Evolutionary conservation across 805 yeast genomes (phyloP), one percentile per base, ranked within the genome.

Genomic region (Wickerhamomyces bisporus): DNA sequence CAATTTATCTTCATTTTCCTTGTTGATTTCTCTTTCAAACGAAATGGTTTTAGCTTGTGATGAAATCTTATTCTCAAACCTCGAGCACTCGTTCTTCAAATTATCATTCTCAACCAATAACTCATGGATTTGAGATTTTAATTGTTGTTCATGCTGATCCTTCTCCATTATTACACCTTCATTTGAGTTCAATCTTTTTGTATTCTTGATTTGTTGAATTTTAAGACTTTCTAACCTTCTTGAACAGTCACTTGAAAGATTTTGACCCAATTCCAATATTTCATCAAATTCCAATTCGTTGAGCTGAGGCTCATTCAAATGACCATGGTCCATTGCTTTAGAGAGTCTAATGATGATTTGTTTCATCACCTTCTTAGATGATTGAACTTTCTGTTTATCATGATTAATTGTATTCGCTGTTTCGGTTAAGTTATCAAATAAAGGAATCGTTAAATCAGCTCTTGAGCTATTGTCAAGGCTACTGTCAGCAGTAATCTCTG

Each of bases 371-470:
- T 13, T 3, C 16, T 30, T 30, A n/a, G 24, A 4, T 4, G 10
- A 7, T 21, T 7, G 10, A 21, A 10, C 10, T 7, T 21, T 21
- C 24, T 21, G 24, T 7, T 7, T 21, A 7, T 21, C 24, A 21
- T 10, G 24, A 6, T 15, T 7, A 18, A 14, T 21, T 13, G n/a
- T 11, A 16, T 26, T 11, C 12, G 16, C 25, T 9, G 18, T 27
- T 3, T 15, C 30, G 6, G 21, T 12, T 3, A 38, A 25, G 5
- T 34, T 17, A 13, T 35, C 40, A 36, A 39, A 39, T 2, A 26
- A 17, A 1, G 40, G 43, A n/a, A 39, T 38, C 12, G 38, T 24
- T 12, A 18, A 23, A 11, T 16, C 32, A 12, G 13, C 13, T 13
- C 15, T 28, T 7, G 9, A 14, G 14, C 9, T 14, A 28, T 28